Percentiles rank a stretch among this genome's conserved stretches.
Evolutionary conservation across 441 rosid species (phyloP).

Genomic region (Metrosideros polymorpha): DNA sequence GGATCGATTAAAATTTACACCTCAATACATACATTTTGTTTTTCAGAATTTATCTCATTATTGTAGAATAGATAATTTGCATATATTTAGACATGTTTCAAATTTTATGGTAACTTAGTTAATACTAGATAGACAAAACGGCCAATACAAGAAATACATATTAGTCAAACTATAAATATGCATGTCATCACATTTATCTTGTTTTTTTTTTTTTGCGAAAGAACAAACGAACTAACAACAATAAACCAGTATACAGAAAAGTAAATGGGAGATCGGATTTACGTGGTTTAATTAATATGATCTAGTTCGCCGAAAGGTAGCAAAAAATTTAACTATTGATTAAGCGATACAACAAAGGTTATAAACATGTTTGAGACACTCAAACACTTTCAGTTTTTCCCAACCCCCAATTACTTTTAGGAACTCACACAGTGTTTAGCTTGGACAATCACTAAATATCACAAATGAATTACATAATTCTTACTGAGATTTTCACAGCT

Average conservation of each 20-base stretch:
- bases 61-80: background rate
- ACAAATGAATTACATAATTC: background rate
- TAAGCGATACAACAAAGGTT: accelerated
- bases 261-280: accelerated
- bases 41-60: background rate
- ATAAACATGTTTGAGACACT: background rate
- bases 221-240: too few species aligned
- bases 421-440: too few species aligned
- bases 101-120: too few species aligned
- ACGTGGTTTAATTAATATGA: accelerated
- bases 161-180: too few species aligned
- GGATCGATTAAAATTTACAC: background rate
- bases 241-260: background rate
- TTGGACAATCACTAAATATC: too few species aligned
- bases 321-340: background rate
- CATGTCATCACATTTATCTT: background rate
- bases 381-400: background rate
- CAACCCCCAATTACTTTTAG: too few species aligned
- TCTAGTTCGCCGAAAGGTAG: accelerated
- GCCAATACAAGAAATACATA: too few species aligned
- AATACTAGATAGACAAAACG: too few species aligned
- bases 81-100: too few species aligned
- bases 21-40: too few species aligned
- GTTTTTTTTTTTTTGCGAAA: background rate
- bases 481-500: background rate